Base-by-base conservation (phyloP, 2,329 filamentous ascomycete species). In the Apiospora pterosperma region DNA sequence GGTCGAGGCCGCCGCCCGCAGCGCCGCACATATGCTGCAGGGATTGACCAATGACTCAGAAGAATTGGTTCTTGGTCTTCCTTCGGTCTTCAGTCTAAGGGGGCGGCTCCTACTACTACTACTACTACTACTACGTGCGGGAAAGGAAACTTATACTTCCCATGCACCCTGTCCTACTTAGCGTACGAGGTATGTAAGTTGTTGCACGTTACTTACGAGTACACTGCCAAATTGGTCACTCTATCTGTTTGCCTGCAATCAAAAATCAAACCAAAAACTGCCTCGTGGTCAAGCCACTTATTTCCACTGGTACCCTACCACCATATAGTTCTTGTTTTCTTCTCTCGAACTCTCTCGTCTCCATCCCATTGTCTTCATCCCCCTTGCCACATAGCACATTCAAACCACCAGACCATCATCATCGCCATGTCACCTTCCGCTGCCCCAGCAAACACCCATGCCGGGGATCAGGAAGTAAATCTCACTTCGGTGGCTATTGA, bases 401-500 rank as follows among this genome's bases (percentile, higher is more conserved):
- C 25, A n/a, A n/a, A 10, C 28, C 28, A 6, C 12, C 34, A 42
- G 19, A 55, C 34, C 48, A 11, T 55, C 48, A 4, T 14, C 34
- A 36, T 60, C 70, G 70, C 69, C 71, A 85, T 85, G 84, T 77
- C 82, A 69, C 83, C 83, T 68, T 80, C 82, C 48, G 82, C 78
- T 67, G 58, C 76, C 63, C 67, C 79, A 42, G 74, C 79, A 67
- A 79, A 79, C 60, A 75, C 76, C 63, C 74, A 76, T 58, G 70
- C 70, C 41, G 75, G 77, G 65, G 76, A 79, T 65, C 81, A 83
- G 68, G 82, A 84, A 61, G 69, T 82, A 69, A 80, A 85, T 76
- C 78, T 87, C 68, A 85, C 82, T 41, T 79, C 83, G 62, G 78
- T 81, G 21, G 83, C 83, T 69, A 76, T 87, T 65, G 77, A 82